phyloP scores from a whole-genome alignment of 1,139 yeast species.

The Scheffersomyces lignicola region DNA sequence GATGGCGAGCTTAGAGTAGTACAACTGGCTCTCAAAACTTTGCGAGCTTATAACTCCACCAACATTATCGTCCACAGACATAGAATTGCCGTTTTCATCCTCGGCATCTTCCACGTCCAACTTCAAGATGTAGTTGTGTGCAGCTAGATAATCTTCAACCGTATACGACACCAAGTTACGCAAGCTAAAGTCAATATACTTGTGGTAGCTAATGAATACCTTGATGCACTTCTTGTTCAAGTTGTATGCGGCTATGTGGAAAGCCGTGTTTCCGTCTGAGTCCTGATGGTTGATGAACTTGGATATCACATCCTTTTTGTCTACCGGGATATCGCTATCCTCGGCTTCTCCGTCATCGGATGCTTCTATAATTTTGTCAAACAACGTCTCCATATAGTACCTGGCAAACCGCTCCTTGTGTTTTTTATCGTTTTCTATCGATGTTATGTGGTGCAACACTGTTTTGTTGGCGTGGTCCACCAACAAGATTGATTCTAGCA shows the following conservation, averaged over 20 bases:
- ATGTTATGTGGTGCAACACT: conserved; percentile 80
- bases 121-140: conserved; percentile 32
- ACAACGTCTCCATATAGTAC: conserved; percentile 75
- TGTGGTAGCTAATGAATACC: conserved; percentile 70
- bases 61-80: conserved; percentile 8
- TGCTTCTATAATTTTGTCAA: conserved; percentile 53
- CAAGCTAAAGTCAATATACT: conserved; percentile 58
- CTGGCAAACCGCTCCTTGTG: conserved; percentile 73
- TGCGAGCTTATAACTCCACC: conserved; percentile 19
- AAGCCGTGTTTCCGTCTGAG: conserved; percentile 81
- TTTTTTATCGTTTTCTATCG: conserved; percentile 25
- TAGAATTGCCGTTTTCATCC: conserved; percentile 7
- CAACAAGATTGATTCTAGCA: conserved; percentile 75
- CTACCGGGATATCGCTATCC: conserved; percentile 8
- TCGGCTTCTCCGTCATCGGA: conserved; percentile 19
- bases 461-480: conserved; percentile 72
- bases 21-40: conserved; percentile 41
- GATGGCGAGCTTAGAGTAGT: conserved; percentile 39
- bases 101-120: conserved; percentile 20
- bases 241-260: conserved; percentile 78
- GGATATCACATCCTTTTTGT: conserved; percentile 39
- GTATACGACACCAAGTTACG: conserved; percentile 71
- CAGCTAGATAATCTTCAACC: conserved; percentile 67
- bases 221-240: conserved; percentile 75
- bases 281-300: conserved; percentile 83